These are phyloP conservation scores for Gryganskiella cystojenkinii DNA, from an alignment of 192 early-diverging fungal genomes.

Conservation along the genomic window DNA sequence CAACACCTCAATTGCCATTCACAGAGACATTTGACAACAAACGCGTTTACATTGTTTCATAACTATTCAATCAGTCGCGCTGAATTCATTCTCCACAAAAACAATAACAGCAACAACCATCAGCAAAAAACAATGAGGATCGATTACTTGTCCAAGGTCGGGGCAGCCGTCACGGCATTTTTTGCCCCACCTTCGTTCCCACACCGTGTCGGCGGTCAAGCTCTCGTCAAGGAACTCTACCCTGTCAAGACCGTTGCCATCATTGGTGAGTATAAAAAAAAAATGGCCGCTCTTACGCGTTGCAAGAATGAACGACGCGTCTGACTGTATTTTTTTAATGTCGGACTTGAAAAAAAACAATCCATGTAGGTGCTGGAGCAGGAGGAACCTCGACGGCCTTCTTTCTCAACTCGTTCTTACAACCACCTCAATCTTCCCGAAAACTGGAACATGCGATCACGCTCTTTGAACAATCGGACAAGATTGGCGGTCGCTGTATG, in stretches of 20 bases:
- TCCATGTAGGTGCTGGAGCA: constrained; percentile 67
- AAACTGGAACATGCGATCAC: constrained; percentile 56
- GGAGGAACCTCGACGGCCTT: constrained; percentile 64
- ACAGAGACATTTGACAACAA: not conserved
- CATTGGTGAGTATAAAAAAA: constrained; percentile 44
- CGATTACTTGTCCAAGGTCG: constrained; percentile 43
- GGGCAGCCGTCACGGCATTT: constrained; percentile 38
- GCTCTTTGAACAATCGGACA: constrained; percentile 62
- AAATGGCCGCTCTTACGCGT: not conserved
- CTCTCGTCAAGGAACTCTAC: constrained; percentile 12
- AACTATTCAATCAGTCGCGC: no score
- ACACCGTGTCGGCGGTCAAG: constrained; percentile 2
- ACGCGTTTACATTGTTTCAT: not conserved
- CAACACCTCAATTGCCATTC: not conserved
- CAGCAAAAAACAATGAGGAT: constrained; percentile 14
- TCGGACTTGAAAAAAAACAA: not conserved
- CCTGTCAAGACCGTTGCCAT: constrained; percentile 55
- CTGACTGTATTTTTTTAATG: constrained; percentile 5
- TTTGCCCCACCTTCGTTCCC: constrained; percentile 15
- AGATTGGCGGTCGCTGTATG: constrained; percentile 65
- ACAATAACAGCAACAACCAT: not conserved
- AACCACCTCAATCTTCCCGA: constrained; percentile 15
- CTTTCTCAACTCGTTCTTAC: constrained; percentile 43
- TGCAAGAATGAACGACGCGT: not conserved
- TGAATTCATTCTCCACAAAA: no score